Evolutionary conservation across 495 filamentous ascomycete genomes (phyloP).

Genomic region (Aspergillus nidulans): DNA sequence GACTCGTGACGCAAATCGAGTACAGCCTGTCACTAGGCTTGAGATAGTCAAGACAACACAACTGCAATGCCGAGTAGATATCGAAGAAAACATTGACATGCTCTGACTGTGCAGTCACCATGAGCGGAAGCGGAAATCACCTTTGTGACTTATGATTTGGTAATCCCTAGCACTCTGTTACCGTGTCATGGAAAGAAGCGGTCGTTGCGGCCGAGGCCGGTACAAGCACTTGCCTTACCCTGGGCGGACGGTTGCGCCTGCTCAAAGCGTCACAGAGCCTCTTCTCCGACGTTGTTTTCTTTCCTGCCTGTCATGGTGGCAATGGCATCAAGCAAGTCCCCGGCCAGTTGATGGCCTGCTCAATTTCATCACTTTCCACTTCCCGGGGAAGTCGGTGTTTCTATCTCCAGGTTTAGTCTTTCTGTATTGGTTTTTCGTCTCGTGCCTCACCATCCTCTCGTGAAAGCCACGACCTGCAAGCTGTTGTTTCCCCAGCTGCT

Average conservation of each 20-base stretch:
- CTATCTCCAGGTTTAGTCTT: constrained; percentile 11
- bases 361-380: constrained; percentile 4
- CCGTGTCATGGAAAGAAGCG: no score
- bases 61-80: no score
- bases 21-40: no score
- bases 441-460: constrained; percentile 11
- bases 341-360: constrained; percentile 5
- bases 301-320: constrained; percentile 4
- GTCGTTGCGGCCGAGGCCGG: no score
- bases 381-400: background rate
- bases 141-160: no score
- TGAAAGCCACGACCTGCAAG: constrained; percentile 16
- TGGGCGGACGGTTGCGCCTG: constrained; percentile 13
- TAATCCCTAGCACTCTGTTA: no score
- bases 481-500: constrained; percentile 4
- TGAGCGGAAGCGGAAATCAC: no score
- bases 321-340: constrained; percentile 7
- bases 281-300: background rate
- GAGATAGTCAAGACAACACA: no score
- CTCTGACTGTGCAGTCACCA: no score
- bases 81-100: no score
- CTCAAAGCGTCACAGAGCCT: constrained; percentile 11
- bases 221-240: background rate
- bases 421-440: constrained; percentile 22
- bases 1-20: no score